These are phyloP conservation scores for Mucor sp. DNA, from an alignment of 371 early-diverging fungal genomes.

Conservation along the genomic window DNA sequence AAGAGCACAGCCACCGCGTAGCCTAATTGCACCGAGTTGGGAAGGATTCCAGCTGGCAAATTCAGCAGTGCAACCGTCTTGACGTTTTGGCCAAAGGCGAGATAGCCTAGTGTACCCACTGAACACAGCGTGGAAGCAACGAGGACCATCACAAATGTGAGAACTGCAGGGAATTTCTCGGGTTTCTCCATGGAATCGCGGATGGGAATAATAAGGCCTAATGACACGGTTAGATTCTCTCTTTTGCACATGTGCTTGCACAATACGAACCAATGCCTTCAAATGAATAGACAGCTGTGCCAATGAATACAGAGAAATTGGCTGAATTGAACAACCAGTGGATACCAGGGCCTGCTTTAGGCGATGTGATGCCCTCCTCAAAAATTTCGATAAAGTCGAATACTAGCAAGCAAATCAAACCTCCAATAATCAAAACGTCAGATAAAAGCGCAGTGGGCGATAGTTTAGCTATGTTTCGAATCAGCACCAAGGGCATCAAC, in stretches of 20 bases:
- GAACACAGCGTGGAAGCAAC: constrained; percentile 73
- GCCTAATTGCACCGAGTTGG: constrained; percentile 71
- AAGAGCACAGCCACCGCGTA: constrained; percentile 89
- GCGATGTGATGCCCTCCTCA: constrained; percentile 12
- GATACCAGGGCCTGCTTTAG: constrained; percentile 39
- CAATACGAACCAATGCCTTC: constrained; percentile 72
- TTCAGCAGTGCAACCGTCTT: constrained; percentile 84
- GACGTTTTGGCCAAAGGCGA: constrained; percentile 83
- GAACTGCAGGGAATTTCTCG: constrained; percentile 72
- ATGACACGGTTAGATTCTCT: not conserved
- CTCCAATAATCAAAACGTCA: constrained; percentile 84
- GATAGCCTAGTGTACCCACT: constrained; percentile 82
- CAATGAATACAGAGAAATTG: constrained; percentile 81
- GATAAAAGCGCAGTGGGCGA: constrained; percentile 85
- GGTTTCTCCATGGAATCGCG: constrained; percentile 86
- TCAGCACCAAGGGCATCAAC: constrained; percentile 75
- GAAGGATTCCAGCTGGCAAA: constrained; percentile 64
- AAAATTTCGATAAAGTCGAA: constrained; percentile 42
- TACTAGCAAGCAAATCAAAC: constrained; percentile 53
- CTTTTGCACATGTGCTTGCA: not conserved
- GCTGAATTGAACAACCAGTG: constrained; percentile 49
- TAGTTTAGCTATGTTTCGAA: constrained; percentile 86
- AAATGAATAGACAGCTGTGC: constrained; percentile 93
- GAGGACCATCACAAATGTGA: constrained; percentile 69
- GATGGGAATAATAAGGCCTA: constrained; percentile 89